Percentiles rank a stretch among this genome's conserved stretches.
These are phyloP conservation scores for Lactarius vividus DNA, from an alignment of 768 basidiomycete species.

Conservation along the genomic window DNA sequence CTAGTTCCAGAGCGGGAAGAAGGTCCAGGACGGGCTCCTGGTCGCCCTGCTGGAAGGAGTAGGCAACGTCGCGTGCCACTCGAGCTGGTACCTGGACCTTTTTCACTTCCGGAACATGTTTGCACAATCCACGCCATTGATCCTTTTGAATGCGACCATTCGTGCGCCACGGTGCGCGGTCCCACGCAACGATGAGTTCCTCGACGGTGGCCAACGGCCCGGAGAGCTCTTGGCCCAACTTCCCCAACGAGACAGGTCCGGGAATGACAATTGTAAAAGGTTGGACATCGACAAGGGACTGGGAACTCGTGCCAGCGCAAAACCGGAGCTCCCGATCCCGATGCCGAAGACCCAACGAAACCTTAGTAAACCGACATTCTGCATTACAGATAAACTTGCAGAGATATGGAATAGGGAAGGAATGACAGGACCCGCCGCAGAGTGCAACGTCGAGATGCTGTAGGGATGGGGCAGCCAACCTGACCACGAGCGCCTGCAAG, in stretches of 20 bases:
- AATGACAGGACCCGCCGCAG: not conserved
- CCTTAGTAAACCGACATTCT: not conserved
- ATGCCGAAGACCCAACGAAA: not conserved
- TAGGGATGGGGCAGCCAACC: slow-evolving; percentile 8
- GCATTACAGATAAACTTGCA: not conserved
- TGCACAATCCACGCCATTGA: not conserved
- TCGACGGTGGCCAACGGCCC: not conserved
- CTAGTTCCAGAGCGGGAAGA: not conserved
- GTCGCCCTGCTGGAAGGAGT: not conserved
- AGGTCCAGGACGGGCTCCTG: not conserved
- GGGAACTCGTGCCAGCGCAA: not conserved
- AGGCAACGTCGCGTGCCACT: not conserved
- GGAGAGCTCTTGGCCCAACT: not conserved
- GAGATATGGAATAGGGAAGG: not conserved
- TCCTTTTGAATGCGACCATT: not conserved
- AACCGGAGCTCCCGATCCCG: not conserved
- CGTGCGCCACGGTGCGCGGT: not conserved
- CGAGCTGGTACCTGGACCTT: not conserved
- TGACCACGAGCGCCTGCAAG: not conserved
- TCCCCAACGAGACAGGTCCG: not conserved
- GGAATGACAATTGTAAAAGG: not conserved
- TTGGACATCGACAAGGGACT: not conserved
- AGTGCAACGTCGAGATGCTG: not conserved
- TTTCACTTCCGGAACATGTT: not conserved
- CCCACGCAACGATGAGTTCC: not conserved